Evolutionary conservation across 1,139 yeast genomes (phyloP).

Genomic region (Hyphopichia buzzinii): DNA sequence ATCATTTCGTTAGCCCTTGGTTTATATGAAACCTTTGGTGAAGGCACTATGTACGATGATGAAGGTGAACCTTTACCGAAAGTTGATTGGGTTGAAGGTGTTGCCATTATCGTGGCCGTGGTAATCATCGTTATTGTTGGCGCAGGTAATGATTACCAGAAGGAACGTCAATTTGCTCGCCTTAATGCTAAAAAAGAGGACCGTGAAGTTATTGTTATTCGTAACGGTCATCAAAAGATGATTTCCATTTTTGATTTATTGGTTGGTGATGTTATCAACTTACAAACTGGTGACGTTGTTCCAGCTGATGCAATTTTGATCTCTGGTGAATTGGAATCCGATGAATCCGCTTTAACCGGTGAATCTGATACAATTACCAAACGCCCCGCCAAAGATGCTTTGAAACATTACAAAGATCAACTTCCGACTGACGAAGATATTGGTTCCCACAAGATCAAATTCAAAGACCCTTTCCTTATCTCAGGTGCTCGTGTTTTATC

Average conservation of each 20-base stretch:
- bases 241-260: slow-evolving; percentile 72
- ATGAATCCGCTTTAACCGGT: slow-evolving; percentile 91
- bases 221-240: slow-evolving; percentile 68
- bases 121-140: slow-evolving; percentile 89
- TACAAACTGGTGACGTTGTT: slow-evolving; percentile 92
- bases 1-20: slow-evolving; percentile 87
- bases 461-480: slow-evolving; percentile 76
- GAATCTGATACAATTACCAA: slow-evolving; percentile 83
- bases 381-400: slow-evolving; percentile 51
- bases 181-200: slow-evolving; percentile 87
- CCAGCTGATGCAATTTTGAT: slow-evolving; percentile 85
- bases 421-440: slow-evolving; percentile 45
- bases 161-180: slow-evolving; percentile 88
- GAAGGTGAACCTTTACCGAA: slow-evolving; percentile 74
- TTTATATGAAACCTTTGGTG: slow-evolving; percentile 84
- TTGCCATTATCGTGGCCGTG: slow-evolving; percentile 91
- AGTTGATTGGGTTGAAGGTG: slow-evolving; percentile 98
- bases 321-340: slow-evolving; percentile 82
- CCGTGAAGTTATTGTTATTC: slow-evolving; percentile 70
- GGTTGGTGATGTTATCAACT: slow-evolving; percentile 79
- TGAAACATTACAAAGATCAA: slow-evolving; percentile 26
- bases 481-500: slow-evolving; percentile 88
- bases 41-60: slow-evolving; percentile 71
- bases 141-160: slow-evolving; percentile 92
- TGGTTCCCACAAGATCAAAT: slow-evolving; percentile 41